Percentiles rank a stretch among this genome's conserved stretches.
phyloP scores from a whole-genome alignment of 768 basidiomycete genomes.

The Boletus patriciae region DNA sequence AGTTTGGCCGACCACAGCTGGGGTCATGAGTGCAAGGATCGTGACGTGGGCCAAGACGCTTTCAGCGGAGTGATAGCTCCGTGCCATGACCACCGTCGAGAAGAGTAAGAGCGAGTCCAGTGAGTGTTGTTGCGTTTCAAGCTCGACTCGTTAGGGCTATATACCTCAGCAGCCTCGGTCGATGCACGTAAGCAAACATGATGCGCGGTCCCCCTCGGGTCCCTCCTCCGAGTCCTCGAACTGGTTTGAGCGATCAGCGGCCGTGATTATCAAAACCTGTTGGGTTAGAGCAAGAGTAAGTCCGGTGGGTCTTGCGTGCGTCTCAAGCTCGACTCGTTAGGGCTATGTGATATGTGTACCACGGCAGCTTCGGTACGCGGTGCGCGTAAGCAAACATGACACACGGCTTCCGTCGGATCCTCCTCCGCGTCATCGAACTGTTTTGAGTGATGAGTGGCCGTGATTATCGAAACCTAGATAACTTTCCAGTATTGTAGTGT shows the following conservation, averaged over 20 bases:
- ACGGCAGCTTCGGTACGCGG: too few relatives aligned
- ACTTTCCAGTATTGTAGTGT: too few relatives aligned
- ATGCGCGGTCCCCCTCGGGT: background rate
- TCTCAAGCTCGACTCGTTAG: too few relatives aligned
- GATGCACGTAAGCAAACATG: background rate
- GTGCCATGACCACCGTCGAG: constrained; percentile 1
- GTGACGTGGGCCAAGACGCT: background rate
- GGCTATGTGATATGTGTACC: too few relatives aligned
- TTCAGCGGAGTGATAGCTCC: background rate
- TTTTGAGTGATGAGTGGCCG: too few relatives aligned
- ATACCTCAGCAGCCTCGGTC: background rate
- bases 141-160: background rate
- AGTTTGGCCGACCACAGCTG: background rate
- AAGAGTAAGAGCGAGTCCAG: background rate
- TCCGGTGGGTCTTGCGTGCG: too few relatives aligned
- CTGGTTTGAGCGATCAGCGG: background rate
- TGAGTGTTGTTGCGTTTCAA: background rate
- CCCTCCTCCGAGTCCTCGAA: too few relatives aligned
- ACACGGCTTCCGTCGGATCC: too few relatives aligned
- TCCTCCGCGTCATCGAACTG: too few relatives aligned
- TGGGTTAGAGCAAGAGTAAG: too few relatives aligned
- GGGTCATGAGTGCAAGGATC: background rate
- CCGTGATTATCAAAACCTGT: background rate
- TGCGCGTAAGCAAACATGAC: too few relatives aligned
- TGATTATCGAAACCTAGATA: too few relatives aligned